Percentiles rank a stretch among this genome's conserved stretches.
These are phyloP conservation scores for Naganishia vaughanmartiniae DNA, from an alignment of 768 basidiomycete genomes.

Conservation along the genomic window DNA sequence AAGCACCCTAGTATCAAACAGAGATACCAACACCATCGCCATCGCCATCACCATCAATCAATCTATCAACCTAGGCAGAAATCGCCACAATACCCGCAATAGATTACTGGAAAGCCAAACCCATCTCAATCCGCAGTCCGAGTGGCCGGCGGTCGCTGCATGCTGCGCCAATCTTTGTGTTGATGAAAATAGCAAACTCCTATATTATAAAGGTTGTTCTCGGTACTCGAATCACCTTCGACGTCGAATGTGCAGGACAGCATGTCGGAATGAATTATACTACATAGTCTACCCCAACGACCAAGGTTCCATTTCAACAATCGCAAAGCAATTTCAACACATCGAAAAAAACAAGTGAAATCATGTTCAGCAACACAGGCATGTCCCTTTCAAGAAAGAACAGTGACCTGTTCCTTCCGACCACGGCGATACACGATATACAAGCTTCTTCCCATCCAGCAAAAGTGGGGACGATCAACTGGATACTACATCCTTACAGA, in stretches of 20 bases:
- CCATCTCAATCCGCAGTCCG: neutral
- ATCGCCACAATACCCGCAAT: neutral
- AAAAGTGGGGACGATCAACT: neutral
- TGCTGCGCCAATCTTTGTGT: neutral
- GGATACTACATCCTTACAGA: neutral
- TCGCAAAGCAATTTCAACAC: neutral
- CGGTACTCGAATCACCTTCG: neutral
- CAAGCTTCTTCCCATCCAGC: neutral
- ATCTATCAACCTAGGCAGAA: neutral
- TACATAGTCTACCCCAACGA: no score
- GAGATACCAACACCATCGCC: neutral
- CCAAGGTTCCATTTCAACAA: no score
- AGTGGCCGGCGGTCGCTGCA: neutral
- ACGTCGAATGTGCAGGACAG: neutral
- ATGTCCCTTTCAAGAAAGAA: slow-evolving; percentile 9
- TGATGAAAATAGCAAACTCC: slow-evolving; percentile 2
- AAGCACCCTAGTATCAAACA: neutral
- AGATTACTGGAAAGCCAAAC: neutral
- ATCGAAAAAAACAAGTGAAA: neutral
- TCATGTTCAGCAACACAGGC: neutral
- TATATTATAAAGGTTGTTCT: neutral
- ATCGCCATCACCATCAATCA: neutral
- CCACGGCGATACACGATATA: neutral
- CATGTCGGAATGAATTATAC: no score
- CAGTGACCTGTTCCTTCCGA: slow-evolving; percentile 7